Evolutionary conservation across 2,329 filamentous ascomycete genomes (phyloP).

Genomic region (Aaosphaeria pasadenensis): DNA sequence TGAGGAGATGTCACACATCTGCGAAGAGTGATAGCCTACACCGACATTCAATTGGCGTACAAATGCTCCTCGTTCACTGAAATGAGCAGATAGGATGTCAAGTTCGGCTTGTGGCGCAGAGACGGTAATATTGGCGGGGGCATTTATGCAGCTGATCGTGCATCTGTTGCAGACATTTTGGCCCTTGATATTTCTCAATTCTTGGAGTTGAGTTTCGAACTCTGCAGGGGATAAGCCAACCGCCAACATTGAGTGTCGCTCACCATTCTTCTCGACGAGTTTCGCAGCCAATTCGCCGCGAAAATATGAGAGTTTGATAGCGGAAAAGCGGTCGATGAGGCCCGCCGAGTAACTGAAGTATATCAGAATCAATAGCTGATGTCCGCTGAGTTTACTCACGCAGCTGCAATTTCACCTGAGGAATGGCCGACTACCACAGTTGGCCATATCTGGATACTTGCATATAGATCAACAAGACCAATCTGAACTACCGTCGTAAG

Average conservation of each 20-base stretch:
- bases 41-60: slow-evolving; percentile 40
- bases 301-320: slow-evolving; percentile 24
- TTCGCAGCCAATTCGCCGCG: slow-evolving; percentile 1
- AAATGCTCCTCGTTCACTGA: slow-evolving; percentile 33
- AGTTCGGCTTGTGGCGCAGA: slow-evolving; percentile 3
- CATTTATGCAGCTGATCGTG: slow-evolving; percentile 16
- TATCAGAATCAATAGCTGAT: not conserved
- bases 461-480: slow-evolving; percentile 11
- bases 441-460: slow-evolving; percentile 7
- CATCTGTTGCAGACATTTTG: slow-evolving; percentile 11
- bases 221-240: slow-evolving; percentile 13
- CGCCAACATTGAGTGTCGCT: slow-evolving; percentile 25
- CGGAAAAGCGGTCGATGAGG: slow-evolving; percentile 13
- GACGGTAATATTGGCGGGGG: slow-evolving; percentile 3
- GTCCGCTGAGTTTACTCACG: not conserved
- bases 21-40: slow-evolving; percentile 45
- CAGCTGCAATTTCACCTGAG: slow-evolving; percentile 16
- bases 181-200: slow-evolving; percentile 4
- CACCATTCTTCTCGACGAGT: slow-evolving; percentile 8
- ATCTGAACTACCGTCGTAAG: slow-evolving; percentile 14
- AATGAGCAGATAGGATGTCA: slow-evolving; percentile 1
- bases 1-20: slow-evolving; percentile 34
- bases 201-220: slow-evolving; percentile 10
- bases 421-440: slow-evolving; percentile 12
- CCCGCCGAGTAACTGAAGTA: slow-evolving; percentile 18